These are phyloP conservation scores for Choiromyces venosus DNA, from an alignment of 495 filamentous ascomycete genomes.

Conservation along the genomic window DNA sequence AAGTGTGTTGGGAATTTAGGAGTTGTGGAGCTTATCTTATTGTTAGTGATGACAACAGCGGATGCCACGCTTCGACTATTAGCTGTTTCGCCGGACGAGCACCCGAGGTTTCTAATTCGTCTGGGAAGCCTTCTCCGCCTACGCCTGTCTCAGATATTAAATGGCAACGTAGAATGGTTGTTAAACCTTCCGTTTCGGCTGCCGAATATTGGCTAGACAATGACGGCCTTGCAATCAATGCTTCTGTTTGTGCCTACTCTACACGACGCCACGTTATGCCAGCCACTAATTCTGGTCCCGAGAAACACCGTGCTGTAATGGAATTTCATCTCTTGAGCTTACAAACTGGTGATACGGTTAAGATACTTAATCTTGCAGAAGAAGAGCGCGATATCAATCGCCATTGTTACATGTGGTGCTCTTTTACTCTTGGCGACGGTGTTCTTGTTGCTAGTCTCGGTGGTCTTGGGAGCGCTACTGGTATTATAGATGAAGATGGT, in stretches of 20 bases:
- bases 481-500: conserved; percentile 14
- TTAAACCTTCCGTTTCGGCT: conserved; percentile 9
- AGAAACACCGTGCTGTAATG: conserved; percentile 26
- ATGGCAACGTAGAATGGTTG: conserved; percentile 37
- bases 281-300: background rate
- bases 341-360: conserved; percentile 31
- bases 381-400: conserved; percentile 25
- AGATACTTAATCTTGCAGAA: conserved; percentile 33
- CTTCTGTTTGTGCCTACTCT: conserved; percentile 32
- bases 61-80: conserved; percentile 21
- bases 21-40: conserved; percentile 35
- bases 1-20: conserved; percentile 36
- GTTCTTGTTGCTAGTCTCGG: conserved; percentile 32
- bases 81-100: conserved; percentile 28
- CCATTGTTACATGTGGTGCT: conserved; percentile 38
- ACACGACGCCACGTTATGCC: conserved; percentile 34
- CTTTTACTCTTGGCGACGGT: conserved; percentile 33
- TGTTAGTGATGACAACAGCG: conserved; percentile 34
- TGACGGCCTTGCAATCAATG: conserved; percentile 34
- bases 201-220: conserved; percentile 39
- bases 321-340: conserved; percentile 36
- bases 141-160: background rate
- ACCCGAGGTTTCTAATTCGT: background rate
- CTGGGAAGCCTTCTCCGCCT: background rate
- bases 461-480: conserved; percentile 10